Evolutionary conservation across 257 asterid genomes (phyloP).

Genomic region (Cordia subcordata): DNA sequence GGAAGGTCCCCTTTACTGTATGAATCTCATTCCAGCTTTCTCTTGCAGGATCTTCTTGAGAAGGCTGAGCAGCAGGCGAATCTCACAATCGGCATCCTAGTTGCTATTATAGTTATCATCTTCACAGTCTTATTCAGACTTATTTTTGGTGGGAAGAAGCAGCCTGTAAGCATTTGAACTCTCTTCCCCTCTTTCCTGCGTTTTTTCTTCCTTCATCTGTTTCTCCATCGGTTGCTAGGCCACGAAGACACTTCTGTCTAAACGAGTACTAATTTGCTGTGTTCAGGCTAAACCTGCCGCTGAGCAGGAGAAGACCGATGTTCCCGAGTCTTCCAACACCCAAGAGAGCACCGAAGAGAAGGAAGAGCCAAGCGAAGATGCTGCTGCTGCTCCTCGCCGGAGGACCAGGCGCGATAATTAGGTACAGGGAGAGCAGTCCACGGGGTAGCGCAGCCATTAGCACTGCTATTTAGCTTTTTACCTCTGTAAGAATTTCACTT

Average conservation of each 20-base stretch:
- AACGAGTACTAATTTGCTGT: not conserved
- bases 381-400: conserved; percentile 51
- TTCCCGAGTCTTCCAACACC: conserved; percentile 46
- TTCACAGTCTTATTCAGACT: conserved; percentile 59
- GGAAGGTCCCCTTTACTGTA: not conserved
- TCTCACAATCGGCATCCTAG: conserved; percentile 60
- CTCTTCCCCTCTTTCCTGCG: not conserved
- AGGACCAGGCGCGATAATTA: conserved; percentile 68
- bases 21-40: not conserved
- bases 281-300: conserved; percentile 42
- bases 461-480: not conserved
- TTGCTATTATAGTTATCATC: conserved; percentile 45
- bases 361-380: conserved; percentile 43
- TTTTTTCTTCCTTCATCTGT: not conserved
- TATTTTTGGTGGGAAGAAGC: conserved; percentile 83
- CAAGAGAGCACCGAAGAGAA: conserved; percentile 51
- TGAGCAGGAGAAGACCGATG: conserved; percentile 44
- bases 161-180: conserved; percentile 32
- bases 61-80: conserved; percentile 88
- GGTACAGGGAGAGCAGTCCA: not conserved
- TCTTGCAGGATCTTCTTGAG: conserved; percentile 1
- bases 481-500: conserved; percentile 13
- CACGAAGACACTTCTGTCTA: not conserved
- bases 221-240: too few species aligned
- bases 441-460: not conserved